phyloP scores from a whole-genome alignment of 192 early-diverging fungal genomes.

The Coemansia sp. region DNA sequence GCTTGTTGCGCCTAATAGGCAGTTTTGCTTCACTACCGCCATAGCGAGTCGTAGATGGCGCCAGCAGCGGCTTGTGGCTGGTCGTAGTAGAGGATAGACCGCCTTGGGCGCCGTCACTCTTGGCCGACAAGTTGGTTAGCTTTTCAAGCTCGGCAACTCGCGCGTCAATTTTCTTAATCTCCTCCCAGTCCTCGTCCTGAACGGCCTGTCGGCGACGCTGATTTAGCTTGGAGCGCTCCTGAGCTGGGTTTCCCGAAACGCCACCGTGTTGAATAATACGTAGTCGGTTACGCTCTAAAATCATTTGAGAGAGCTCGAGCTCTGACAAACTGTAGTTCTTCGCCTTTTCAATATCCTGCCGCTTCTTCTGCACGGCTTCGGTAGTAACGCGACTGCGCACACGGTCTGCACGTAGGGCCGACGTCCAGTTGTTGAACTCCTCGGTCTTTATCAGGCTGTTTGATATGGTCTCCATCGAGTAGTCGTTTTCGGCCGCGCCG shows the following conservation, averaged over 20 bases:
- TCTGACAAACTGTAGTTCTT: constrained; percentile 63
- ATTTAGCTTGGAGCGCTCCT: constrained; percentile 56
- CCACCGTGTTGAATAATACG: constrained; percentile 32
- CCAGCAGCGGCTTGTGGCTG: constrained; percentile 30
- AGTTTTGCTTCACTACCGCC: background rate
- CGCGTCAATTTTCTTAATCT: constrained; percentile 48
- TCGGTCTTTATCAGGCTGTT: constrained; percentile 67
- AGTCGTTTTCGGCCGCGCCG: constrained; percentile 68
- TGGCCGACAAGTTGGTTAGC: constrained; percentile 12
- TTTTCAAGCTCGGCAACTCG: constrained; percentile 41
- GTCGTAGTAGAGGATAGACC: background rate
- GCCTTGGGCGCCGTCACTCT: constrained; percentile 5
- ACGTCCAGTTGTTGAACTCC: constrained; percentile 63
- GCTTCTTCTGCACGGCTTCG: constrained; percentile 60
- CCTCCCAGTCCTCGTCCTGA: constrained; percentile 55
- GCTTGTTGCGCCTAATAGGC: constrained; percentile 13
- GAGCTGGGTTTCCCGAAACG: constrained; percentile 34
- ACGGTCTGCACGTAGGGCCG: constrained; percentile 56
- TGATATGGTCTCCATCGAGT: constrained; percentile 79
- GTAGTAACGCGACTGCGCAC: constrained; percentile 49
- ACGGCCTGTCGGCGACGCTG: constrained; percentile 58
- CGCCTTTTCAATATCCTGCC: constrained; percentile 60
- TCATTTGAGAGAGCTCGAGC: constrained; percentile 67
- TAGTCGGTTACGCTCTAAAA: constrained; percentile 60
- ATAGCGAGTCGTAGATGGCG: constrained; percentile 33